Conservation (phyloP, 2,329 filamentous ascomycete species). For the Pseudogymnoascus sp. region DNA sequence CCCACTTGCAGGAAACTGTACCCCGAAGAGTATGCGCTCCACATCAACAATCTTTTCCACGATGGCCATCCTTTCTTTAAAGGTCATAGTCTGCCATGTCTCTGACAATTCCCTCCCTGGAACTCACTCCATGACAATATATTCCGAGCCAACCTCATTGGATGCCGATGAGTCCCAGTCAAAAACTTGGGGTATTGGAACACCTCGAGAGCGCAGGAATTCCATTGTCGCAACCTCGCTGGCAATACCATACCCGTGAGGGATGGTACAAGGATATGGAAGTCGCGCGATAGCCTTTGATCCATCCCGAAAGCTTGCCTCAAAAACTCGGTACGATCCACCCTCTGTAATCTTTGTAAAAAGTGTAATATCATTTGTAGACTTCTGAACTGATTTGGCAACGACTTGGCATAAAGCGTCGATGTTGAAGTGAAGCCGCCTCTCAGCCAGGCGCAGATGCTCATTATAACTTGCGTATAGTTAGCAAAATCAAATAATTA, state of each 20-base stretch:
- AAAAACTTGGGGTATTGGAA: slow-evolving; percentile 23
- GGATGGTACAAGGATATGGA: slow-evolving; percentile 19
- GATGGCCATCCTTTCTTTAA: slow-evolving; percentile 18
- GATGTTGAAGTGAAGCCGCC: slow-evolving; percentile 21
- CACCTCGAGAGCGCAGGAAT: slow-evolving; percentile 19
- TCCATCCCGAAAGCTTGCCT: slow-evolving; percentile 19
- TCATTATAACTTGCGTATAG: slow-evolving; percentile 22
- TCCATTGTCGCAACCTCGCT: slow-evolving; percentile 21
- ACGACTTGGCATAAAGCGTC: slow-evolving; percentile 20
- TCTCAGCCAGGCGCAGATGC: slow-evolving; percentile 22
- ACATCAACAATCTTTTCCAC: slow-evolving; percentile 18
- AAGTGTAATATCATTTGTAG: slow-evolving; percentile 19
- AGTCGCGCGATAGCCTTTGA: slow-evolving; percentile 17
- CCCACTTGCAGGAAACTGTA: slow-evolving; percentile 18
- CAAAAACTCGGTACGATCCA: slow-evolving; percentile 25
- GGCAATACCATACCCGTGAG: slow-evolving; percentile 16
- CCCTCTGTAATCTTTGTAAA: slow-evolving; percentile 25
- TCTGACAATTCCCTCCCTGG: slow-evolving; percentile 27
- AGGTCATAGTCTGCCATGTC: slow-evolving; percentile 17
- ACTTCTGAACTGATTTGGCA: slow-evolving; percentile 21
- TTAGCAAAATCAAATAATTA: slow-evolving; percentile 12
- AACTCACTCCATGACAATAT: slow-evolving; percentile 35
- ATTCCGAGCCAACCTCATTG: slow-evolving; percentile 28
- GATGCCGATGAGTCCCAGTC: slow-evolving; percentile 28
- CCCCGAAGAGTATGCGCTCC: slow-evolving; percentile 17